These are phyloP conservation scores for Linaria vulgaris DNA, from an alignment of 257 asterid genomes.

Conservation along the genomic window DNA sequence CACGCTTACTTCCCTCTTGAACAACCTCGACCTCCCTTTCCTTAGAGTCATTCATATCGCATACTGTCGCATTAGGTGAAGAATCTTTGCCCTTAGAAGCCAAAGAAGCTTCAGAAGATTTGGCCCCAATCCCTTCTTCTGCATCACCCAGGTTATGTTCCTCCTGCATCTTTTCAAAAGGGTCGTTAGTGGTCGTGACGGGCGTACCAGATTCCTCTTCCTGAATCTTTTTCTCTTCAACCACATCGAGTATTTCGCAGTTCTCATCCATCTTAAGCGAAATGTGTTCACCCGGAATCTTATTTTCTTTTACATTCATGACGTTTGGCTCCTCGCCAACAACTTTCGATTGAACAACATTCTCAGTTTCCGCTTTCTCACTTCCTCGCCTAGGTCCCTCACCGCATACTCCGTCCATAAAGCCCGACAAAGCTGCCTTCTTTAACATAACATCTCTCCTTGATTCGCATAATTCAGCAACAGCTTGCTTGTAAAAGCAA, in stretches of 20 bases:
- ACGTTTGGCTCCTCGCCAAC: slow-evolving; percentile 17
- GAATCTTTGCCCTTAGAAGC: slow-evolving; percentile 30
- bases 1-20: slow-evolving; percentile 25
- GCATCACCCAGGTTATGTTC: slow-evolving; percentile 10
- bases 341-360: slow-evolving; percentile 17
- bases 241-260: slow-evolving; percentile 10
- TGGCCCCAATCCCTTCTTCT: slow-evolving; percentile 36
- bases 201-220: slow-evolving; percentile 25
- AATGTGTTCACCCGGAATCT: slow-evolving; percentile 15
- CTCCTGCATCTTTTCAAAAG: slow-evolving; percentile 17
- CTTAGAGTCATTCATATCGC: slow-evolving; percentile 23
- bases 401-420: slow-evolving; percentile 41
- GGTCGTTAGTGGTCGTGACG: slow-evolving; percentile 19
- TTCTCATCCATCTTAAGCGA: slow-evolving; percentile 19
- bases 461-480: slow-evolving; percentile 47
- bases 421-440: slow-evolving; percentile 57
- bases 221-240: slow-evolving; percentile 24
- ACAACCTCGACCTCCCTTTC: slow-evolving; percentile 24
- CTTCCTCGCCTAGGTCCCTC: slow-evolving; percentile 29
- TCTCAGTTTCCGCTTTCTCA: slow-evolving; percentile 28
- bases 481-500: slow-evolving; percentile 54
- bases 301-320: not conserved
- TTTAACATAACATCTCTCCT: slow-evolving; percentile 48
- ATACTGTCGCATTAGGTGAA: too few relatives aligned
- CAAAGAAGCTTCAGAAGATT: slow-evolving; percentile 32